Conservation (phyloP, 1,284 basidiomycete species). For the Sporisorium sorghi region DNA sequence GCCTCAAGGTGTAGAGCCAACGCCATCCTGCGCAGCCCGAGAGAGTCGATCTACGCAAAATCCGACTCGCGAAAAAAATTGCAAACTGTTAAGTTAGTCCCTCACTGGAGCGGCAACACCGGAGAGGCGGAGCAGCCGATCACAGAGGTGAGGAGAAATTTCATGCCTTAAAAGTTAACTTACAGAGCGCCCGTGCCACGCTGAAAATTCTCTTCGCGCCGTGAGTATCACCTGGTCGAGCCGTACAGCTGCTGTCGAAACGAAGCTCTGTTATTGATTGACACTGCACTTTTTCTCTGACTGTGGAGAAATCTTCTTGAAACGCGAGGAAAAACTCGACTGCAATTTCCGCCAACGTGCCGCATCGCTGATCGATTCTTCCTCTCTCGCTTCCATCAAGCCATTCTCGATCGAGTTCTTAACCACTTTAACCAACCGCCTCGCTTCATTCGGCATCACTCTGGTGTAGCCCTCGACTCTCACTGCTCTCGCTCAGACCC, state of each 20-base stretch:
- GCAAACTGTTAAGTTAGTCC: no score
- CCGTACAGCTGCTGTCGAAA: background rate
- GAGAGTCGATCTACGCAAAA: conserved; percentile 20
- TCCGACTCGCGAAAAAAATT: conserved; percentile 2
- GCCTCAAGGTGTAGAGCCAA: conserved; percentile 1
- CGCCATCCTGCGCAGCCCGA: background rate
- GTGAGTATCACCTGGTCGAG: background rate
- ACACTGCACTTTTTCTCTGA: background rate
- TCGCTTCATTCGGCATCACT: background rate
- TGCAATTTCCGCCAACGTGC: background rate
- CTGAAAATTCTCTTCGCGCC: background rate
- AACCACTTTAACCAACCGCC: no score
- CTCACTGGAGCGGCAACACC: no score
- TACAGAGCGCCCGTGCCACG: conserved; percentile 4
- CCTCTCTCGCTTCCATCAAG: background rate
- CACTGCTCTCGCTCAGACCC: no score
- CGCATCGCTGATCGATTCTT: background rate
- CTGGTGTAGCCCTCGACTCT: background rate
- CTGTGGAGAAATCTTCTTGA: conserved; percentile 23
- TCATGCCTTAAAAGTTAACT: background rate
- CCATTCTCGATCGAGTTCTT: no score
- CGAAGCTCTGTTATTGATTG: background rate
- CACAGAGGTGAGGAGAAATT: background rate
- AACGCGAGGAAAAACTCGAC: conserved; percentile 4
- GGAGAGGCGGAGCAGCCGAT: background rate